These are phyloP conservation scores for Agarophyton chilense DNA, from an alignment of 23 red algal genomes.

Conservation along the genomic window DNA sequence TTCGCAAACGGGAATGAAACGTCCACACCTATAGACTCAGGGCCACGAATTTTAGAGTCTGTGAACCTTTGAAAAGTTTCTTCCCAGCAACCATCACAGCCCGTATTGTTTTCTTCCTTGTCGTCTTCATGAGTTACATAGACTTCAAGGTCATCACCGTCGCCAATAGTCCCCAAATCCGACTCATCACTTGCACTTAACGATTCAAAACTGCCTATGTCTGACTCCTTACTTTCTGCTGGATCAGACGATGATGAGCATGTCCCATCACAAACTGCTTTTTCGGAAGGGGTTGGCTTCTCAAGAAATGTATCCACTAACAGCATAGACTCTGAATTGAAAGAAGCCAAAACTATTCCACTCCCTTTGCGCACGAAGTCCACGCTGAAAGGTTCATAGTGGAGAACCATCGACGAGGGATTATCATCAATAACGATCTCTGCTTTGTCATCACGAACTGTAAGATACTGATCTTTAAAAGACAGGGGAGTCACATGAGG, in stretches of 20 bases:
- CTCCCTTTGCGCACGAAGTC: background rate
- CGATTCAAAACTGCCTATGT: background rate
- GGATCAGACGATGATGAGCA: background rate
- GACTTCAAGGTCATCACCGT: background rate
- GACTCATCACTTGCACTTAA: background rate
- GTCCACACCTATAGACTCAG: conserved; percentile 82
- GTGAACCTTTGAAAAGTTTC: conserved; percentile 55
- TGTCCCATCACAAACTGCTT: background rate
- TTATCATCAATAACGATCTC: conserved; percentile 15
- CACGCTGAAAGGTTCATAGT: conserved; percentile 25
- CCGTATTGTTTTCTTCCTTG: background rate
- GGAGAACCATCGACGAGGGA: conserved; percentile 9
- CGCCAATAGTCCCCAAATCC: background rate
- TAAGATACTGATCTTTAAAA: background rate
- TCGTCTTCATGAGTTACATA: background rate
- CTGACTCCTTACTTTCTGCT: background rate
- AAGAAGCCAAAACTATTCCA: conserved; percentile 6
- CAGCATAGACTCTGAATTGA: conserved; percentile 41
- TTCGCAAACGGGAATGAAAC: conserved; percentile 82
- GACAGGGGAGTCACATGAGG: background rate
- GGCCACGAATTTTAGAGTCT: conserved; percentile 76
- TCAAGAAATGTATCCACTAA: conserved; percentile 33
- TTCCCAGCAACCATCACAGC: conserved; percentile 64
- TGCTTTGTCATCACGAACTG: background rate
- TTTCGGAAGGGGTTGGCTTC: conserved; percentile 15